Conservation (phyloP, 768 basidiomycete species). For the Rubroboletus pulcherrimus region DNA sequence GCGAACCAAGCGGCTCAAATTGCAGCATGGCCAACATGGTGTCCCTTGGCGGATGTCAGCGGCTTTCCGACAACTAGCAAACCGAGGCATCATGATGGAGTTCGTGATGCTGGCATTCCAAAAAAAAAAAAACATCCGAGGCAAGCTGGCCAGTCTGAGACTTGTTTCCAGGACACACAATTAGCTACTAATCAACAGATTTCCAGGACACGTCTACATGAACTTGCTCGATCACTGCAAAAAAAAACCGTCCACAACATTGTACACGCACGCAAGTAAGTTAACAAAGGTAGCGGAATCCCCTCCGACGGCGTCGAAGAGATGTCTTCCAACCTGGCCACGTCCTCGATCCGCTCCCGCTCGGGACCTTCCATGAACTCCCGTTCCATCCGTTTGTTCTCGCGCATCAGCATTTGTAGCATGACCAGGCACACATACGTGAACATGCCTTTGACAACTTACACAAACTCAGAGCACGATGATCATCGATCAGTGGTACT, state of each 20-base stretch:
- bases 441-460: slow-evolving; percentile 8
- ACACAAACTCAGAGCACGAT: slow-evolving; percentile 43
- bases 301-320: slow-evolving; percentile 55
- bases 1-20: neutral
- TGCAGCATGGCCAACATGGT: neutral
- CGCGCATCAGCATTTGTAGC: slow-evolving; percentile 41
- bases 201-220: neutral
- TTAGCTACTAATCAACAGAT: no score
- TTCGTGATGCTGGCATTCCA: no score
- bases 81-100: no score
- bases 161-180: no score
- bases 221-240: neutral
- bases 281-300: slow-evolving; percentile 48
- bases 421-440: slow-evolving; percentile 32
- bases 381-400: slow-evolving; percentile 48
- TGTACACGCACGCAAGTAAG: no score
- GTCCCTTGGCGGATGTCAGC: neutral
- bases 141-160: no score
- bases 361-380: slow-evolving; percentile 44
- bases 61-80: neutral
- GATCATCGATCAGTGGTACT: slow-evolving; percentile 60
- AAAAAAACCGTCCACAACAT: neutral
- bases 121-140: no score
- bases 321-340: slow-evolving; percentile 56
- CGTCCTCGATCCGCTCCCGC: slow-evolving; percentile 51